Conservation (phyloP, 129 eudicot genomes). For the Gnaphalium uliginosum region DNA sequence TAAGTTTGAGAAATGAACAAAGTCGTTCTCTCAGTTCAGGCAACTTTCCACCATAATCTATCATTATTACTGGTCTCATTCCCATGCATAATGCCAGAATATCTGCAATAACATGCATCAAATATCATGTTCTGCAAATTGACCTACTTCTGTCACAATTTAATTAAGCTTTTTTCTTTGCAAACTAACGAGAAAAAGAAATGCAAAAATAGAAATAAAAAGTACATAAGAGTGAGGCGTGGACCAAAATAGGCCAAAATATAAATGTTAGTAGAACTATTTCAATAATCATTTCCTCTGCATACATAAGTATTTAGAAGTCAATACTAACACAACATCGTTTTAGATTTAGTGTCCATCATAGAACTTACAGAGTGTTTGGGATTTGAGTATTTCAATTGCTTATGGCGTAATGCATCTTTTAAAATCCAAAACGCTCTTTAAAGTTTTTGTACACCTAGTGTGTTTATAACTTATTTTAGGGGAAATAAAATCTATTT, state of each 20-base stretch:
- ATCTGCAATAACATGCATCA: constrained; percentile 41
- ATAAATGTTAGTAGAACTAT: too few relatives aligned
- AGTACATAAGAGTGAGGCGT: neutral
- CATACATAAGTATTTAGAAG: neutral
- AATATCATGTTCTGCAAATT: neutral
- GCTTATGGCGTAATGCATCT: neutral
- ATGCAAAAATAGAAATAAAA: too few relatives aligned
- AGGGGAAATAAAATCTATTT: too few relatives aligned
- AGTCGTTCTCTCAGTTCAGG: constrained; percentile 70
- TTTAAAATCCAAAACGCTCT: neutral
- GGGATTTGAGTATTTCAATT: neutral
- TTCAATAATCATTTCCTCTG: neutral
- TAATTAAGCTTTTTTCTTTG: neutral
- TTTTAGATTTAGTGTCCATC: neutral
- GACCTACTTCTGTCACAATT: neutral
- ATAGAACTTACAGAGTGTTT: neutral
- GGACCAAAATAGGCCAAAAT: too few relatives aligned
- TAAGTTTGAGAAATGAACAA: constrained; percentile 50
- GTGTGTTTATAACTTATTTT: too few relatives aligned
- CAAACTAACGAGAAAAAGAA: neutral
- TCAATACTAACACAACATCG: neutral
- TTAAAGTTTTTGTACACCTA: neutral
- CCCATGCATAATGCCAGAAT: constrained; percentile 69
- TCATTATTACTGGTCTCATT: constrained; percentile 92
- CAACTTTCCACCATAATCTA: constrained; percentile 98